These are phyloP conservation scores for Penicillium sclerotiorum DNA, from an alignment of 2,329 filamentous ascomycete genomes.

Conservation along the genomic window DNA sequence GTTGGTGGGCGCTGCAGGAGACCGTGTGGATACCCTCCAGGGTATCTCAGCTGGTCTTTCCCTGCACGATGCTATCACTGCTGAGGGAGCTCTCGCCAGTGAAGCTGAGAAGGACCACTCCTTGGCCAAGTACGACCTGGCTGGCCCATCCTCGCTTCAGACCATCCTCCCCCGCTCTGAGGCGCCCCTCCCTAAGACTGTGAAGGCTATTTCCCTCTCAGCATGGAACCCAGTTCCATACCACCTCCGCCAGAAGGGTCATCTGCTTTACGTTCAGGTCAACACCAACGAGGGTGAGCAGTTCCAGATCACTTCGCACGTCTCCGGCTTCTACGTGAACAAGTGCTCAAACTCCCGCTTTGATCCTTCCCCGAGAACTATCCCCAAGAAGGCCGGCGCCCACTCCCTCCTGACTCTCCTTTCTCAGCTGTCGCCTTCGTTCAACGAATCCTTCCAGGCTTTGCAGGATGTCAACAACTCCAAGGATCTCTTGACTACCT, in stretches of 20 bases:
- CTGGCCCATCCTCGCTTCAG: slow-evolving; percentile 66
- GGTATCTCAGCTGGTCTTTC: slow-evolving; percentile 84
- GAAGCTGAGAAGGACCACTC: slow-evolving; percentile 53
- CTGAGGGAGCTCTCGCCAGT: slow-evolving; percentile 47
- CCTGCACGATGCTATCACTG: slow-evolving; percentile 75
- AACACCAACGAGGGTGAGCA: slow-evolving; percentile 95
- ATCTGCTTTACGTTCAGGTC: slow-evolving; percentile 85
- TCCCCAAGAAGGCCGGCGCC: slow-evolving; percentile 75
- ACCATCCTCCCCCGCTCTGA: slow-evolving; percentile 70
- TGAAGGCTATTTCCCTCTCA: slow-evolving; percentile 86
- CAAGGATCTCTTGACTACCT: slow-evolving; percentile 86
- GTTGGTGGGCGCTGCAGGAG: slow-evolving; percentile 86
- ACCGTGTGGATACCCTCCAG: slow-evolving; percentile 83
- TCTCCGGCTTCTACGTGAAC: slow-evolving; percentile 96
- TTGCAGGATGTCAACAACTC: slow-evolving; percentile 83
- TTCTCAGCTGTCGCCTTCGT: slow-evolving; percentile 78
- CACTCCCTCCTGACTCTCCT: slow-evolving; percentile 88
- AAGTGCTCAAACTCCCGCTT: slow-evolving; percentile 95
- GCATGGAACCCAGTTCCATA: slow-evolving; percentile 96
- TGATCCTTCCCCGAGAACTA: slow-evolving; percentile 78
- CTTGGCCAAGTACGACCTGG: slow-evolving; percentile 76
- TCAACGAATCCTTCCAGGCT: slow-evolving; percentile 72
- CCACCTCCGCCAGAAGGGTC: slow-evolving; percentile 85
- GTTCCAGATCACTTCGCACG: slow-evolving; percentile 87
- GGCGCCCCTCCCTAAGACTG: slow-evolving; percentile 77